These are phyloP conservation scores for Phaeotremella skinneri DNA, from an alignment of 768 basidiomycete genomes.

Conservation along the genomic window DNA sequence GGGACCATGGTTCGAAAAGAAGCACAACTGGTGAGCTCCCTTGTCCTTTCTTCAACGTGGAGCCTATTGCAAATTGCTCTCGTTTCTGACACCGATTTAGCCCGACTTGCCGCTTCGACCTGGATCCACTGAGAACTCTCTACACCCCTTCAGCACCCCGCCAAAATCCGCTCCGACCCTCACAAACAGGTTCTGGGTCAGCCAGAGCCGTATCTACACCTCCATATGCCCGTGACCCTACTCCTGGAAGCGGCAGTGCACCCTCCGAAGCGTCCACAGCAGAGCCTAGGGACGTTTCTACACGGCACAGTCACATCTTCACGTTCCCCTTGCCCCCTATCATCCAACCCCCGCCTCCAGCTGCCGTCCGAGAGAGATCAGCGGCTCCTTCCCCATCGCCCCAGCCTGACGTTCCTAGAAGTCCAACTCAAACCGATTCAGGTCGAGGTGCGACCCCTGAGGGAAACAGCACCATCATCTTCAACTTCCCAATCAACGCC, in stretches of 20 bases:
- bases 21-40: slow-evolving; percentile 38
- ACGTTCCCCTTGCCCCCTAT: background rate
- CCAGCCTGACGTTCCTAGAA: background rate
- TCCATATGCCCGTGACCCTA: slow-evolving; percentile 24
- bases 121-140: slow-evolving; percentile 42
- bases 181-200: slow-evolving; percentile 16
- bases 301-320: background rate
- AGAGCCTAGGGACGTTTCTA: background rate
- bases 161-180: slow-evolving; percentile 13
- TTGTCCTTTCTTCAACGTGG: too few relatives aligned
- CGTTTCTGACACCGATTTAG: slow-evolving; percentile 16
- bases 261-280: background rate
- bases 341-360: background rate
- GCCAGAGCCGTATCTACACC: slow-evolving; percentile 4
- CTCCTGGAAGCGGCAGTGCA: background rate
- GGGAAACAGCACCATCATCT: background rate
- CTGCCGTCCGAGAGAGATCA: background rate
- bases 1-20: slow-evolving; percentile 36
- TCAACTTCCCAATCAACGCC: slow-evolving; percentile 20
- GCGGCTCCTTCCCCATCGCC: background rate
- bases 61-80: too few relatives aligned
- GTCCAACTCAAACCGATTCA: too few relatives aligned
- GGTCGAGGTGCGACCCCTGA: too few relatives aligned
- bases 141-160: slow-evolving; percentile 6
- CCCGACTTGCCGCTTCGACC: slow-evolving; percentile 41